Evolutionary conservation across 2,329 filamentous ascomycete species (phyloP).

Genomic region (Bretziella fagacearum): DNA sequence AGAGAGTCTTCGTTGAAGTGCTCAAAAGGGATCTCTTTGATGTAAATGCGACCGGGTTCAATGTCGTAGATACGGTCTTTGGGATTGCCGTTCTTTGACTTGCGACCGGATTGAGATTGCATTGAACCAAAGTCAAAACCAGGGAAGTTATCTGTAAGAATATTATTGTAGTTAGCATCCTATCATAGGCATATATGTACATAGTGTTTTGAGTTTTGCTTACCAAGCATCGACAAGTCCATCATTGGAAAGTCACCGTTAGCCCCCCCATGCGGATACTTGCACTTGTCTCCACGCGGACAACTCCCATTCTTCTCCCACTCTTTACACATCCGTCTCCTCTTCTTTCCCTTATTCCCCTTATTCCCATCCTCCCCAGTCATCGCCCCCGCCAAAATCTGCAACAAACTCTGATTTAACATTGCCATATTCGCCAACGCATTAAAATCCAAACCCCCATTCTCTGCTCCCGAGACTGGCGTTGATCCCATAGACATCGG

Average conservation of each 20-base stretch:
- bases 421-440: constrained; percentile 11
- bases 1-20: constrained; percentile 49
- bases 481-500: background rate
- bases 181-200: background rate
- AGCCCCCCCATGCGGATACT: constrained; percentile 2
- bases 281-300: constrained; percentile 8
- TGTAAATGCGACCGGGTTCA: constrained; percentile 50
- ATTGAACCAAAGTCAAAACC: background rate
- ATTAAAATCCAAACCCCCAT: constrained; percentile 8
- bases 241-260: constrained; percentile 1
- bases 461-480: background rate
- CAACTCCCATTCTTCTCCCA: constrained; percentile 8
- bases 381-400: constrained; percentile 8
- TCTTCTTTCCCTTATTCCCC: constrained; percentile 6
- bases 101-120: constrained; percentile 18
- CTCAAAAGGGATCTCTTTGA: constrained; percentile 63
- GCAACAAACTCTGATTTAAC: constrained; percentile 11
- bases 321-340: constrained; percentile 9
- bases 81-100: constrained; percentile 22
- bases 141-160: background rate
- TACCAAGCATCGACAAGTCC: constrained; percentile 8
- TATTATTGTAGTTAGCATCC: background rate
- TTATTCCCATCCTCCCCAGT: background rate
- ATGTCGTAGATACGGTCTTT: constrained; percentile 38
- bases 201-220: background rate